Evolutionary conservation across 116 monocot species (phyloP), one percentile per base, ranked within the genome.

Genomic region (Zostera marina): DNA sequence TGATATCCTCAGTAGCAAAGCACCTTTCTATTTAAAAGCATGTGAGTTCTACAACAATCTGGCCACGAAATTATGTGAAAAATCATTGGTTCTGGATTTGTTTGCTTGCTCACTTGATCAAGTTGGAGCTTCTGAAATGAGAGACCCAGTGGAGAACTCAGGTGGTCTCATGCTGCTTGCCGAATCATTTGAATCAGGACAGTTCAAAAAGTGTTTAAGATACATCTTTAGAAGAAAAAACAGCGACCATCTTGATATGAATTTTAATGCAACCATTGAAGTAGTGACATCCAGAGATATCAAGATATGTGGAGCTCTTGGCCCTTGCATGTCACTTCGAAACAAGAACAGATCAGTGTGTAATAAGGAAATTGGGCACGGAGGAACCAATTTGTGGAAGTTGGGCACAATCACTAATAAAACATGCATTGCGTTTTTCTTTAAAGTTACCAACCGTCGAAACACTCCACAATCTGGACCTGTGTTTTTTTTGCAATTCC

Each of bases 21-120:
- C 81, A 4, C 74, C 71, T 40, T 75, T 86, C 4, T 51, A 59
- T 25, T 68, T 62, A 16, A 83, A 73, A 56, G 81, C 98, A 38
- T 65, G 66, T 47, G 46, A 26, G 1, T 98, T 90, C 66, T 98
- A 98, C 71, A 76, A 72, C 56, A 43, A 86, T 64, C 3, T 90
- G 7, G 68, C 91, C 10, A 60, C 66, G 42, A 80, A 78, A 55
- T 65, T 90, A 47, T 61, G 66, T 10, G 66, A 77, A 8, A 62
- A 71, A 65, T 86, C 98, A 7, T 8, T 90, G 44, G 73, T 90
- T 52, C 80, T 98, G n/a, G 98, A 98, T 73, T 77, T 98, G 3
- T 98, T 90, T 55, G 91, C 91, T 11, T 98, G 90, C 66, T 98
- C 98, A 39, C 86, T 98, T 13, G 91, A 98, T 72, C 98, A 98